phyloP scores from a whole-genome alignment of 2,329 filamentous ascomycete genomes.

The Plenodomus tracheiphilus region DNA sequence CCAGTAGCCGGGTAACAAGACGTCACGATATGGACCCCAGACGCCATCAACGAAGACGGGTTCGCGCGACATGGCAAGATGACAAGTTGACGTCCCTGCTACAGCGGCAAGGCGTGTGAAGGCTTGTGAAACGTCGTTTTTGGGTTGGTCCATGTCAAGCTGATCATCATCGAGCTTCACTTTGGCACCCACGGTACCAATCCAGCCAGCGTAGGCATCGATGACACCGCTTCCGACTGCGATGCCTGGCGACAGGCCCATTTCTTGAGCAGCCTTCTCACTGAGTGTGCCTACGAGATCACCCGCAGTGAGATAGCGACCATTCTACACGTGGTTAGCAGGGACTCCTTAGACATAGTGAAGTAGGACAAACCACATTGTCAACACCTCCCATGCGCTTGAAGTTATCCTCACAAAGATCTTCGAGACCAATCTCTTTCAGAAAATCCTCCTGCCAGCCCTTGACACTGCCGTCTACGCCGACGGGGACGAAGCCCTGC shows the following conservation, averaged over 20 bases:
- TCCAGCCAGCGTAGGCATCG: conserved; percentile 98
- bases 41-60: conserved; percentile 94
- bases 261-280: conserved; percentile 77
- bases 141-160: conserved; percentile 67
- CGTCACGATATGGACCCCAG: conserved; percentile 96
- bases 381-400: conserved; percentile 93
- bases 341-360: conserved; percentile 18
- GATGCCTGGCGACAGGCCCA: conserved; percentile 84
- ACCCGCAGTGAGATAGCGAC: conserved; percentile 86
- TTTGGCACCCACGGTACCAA: conserved; percentile 97
- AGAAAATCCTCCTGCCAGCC: conserved; percentile 98
- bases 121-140: conserved; percentile 88
- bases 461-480: conserved; percentile 94
- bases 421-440: conserved; percentile 79
- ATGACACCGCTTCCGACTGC: conserved; percentile 96
- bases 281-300: conserved; percentile 86
- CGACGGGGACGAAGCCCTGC: conserved; percentile 95
- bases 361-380: conserved; percentile 74
- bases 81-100: conserved; percentile 95
- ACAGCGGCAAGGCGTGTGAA: conserved; percentile 93
- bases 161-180: conserved; percentile 73
- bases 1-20: conserved; percentile 89
- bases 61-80: conserved; percentile 91
- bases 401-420: conserved; percentile 83
- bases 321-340: conserved; percentile 70